A percentile compares a stretch with the other conserved stretches of the same genome.
These are phyloP conservation scores for Colletotrichum falcatum DNA, from an alignment of 2,329 filamentous ascomycete species.

Conservation along the genomic window DNA sequence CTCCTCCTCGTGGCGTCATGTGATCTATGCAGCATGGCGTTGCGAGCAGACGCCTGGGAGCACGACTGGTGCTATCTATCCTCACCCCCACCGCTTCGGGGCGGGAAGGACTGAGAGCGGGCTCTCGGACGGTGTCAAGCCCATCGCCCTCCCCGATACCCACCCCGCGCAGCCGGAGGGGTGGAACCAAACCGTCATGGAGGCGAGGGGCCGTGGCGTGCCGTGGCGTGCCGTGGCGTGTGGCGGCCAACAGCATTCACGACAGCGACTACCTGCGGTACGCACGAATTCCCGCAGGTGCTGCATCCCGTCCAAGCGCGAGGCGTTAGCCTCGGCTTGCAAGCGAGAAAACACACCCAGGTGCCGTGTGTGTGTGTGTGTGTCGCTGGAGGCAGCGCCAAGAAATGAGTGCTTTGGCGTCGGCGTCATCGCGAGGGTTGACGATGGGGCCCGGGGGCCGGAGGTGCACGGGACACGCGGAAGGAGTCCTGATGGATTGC, in stretches of 20 bases:
- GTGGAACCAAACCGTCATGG: background rate
- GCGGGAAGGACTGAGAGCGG: constrained; percentile 8
- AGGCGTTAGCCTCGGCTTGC: constrained; percentile 1
- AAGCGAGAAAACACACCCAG: constrained; percentile 2
- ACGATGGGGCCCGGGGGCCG: constrained; percentile 6
- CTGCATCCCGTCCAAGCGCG: background rate
- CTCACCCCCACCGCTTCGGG: background rate
- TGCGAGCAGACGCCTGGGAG: no score
- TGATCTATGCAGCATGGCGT: constrained; percentile 10
- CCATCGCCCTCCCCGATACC: constrained; percentile 1
- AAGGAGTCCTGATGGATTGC: constrained; percentile 19
- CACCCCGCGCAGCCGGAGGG: constrained; percentile 9
- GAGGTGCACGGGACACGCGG: constrained; percentile 7
- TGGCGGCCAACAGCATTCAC: background rate
- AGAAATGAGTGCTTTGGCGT: constrained; percentile 26
- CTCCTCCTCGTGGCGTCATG: constrained; percentile 1
- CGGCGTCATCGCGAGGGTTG: constrained; percentile 12
- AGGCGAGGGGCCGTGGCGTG: background rate
- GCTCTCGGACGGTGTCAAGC: constrained; percentile 9
- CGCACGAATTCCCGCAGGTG: background rate
- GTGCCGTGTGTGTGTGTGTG: background rate
- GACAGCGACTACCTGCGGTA: background rate
- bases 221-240: background rate
- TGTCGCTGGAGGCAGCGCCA: constrained; percentile 22
- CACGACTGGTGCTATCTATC: background rate